These are phyloP conservation scores for Backusella psychrophila DNA, from an alignment of 192 early-diverging fungal genomes.

Conservation along the genomic window DNA sequence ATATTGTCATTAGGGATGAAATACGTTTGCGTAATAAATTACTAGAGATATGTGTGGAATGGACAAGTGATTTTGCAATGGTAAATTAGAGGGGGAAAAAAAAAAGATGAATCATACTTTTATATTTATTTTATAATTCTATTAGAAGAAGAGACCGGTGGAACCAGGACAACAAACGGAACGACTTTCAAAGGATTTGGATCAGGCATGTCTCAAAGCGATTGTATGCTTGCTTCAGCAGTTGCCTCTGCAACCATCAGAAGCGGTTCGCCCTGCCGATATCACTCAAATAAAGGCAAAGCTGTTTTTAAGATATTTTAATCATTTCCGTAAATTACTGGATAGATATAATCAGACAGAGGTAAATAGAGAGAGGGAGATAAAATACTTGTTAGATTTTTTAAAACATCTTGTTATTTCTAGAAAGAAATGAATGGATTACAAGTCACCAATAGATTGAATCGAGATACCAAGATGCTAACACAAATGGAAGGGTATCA, in stretches of 20 bases:
- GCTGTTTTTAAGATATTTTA: conserved; percentile 68
- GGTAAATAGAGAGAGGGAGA: background rate
- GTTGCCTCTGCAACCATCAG: conserved; percentile 65
- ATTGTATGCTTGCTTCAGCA: conserved; percentile 63
- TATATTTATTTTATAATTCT: background rate
- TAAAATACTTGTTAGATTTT: too few relatives aligned
- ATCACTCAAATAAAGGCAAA: conserved; percentile 54
- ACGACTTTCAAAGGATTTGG: conserved; percentile 69
- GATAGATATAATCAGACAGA: conserved; percentile 58
- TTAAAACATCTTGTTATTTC: background rate
- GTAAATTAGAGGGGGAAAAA: conserved; percentile 22
- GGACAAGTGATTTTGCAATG: conserved; percentile 64
- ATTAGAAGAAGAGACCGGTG: background rate
- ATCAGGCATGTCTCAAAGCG: conserved; percentile 73
- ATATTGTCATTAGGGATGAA: conserved; percentile 67
- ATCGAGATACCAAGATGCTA: conserved; percentile 43
- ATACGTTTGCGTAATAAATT: conserved; percentile 66
- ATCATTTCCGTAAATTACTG: conserved; percentile 72
- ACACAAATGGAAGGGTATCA: conserved; percentile 16
- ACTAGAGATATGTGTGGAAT: conserved; percentile 65
- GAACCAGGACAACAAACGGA: conserved; percentile 39
- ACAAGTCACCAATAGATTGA: conserved; percentile 53
- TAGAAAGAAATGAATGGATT: conserved; percentile 10
- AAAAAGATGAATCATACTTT: background rate
- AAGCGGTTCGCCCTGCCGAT: conserved; percentile 48